A percentile compares a stretch with the other conserved stretches of the same genome.
Evolutionary conservation across 495 filamentous ascomycete species (phyloP).

Genomic region (Hypoxylon lenormandii): DNA sequence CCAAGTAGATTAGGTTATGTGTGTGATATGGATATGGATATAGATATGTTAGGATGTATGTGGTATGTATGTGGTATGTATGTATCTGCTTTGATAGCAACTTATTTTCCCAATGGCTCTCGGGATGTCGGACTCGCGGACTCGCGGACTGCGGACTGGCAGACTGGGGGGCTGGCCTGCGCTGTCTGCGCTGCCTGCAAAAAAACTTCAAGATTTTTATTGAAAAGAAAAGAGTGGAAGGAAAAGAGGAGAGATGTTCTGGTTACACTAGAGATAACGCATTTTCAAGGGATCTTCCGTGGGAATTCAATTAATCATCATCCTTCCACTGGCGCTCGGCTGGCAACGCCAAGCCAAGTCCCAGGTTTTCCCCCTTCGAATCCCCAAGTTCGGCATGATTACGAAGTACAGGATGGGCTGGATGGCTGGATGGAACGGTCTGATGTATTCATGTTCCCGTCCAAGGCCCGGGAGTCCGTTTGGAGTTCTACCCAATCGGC

Average conservation of each 20-base stretch:
- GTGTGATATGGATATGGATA: neutral
- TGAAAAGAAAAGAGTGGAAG: constrained; percentile 13
- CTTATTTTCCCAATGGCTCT: constrained; percentile 10
- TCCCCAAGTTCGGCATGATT: constrained; percentile 25
- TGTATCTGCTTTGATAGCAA: neutral
- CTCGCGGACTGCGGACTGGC: constrained; percentile 3
- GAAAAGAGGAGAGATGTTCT: constrained; percentile 13
- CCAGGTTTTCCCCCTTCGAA: constrained; percentile 19
- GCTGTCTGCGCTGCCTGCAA: constrained; percentile 12
- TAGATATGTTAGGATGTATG: no score
- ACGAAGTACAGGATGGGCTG: no score
- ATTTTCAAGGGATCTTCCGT: constrained; percentile 24
- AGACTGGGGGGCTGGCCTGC: no score
- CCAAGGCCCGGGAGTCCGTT: neutral
- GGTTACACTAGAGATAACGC: constrained; percentile 45
- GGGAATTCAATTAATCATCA: constrained; percentile 43
- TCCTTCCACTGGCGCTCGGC: constrained; percentile 18
- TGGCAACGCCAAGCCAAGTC: constrained; percentile 40
- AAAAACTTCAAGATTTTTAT: constrained; percentile 24
- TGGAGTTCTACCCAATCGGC: constrained; percentile 11
- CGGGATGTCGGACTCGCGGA: constrained; percentile 26
- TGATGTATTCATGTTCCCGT: constrained; percentile 22
- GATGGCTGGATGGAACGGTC: constrained; percentile 33
- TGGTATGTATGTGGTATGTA: constrained; percentile 17
- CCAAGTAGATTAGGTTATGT: constrained; percentile 39